Percentiles rank a stretch among this genome's conserved stretches.
Evolutionary conservation across 2,329 filamentous ascomycete genomes (phyloP).

Genomic region (Incumbomyces lentus): DNA sequence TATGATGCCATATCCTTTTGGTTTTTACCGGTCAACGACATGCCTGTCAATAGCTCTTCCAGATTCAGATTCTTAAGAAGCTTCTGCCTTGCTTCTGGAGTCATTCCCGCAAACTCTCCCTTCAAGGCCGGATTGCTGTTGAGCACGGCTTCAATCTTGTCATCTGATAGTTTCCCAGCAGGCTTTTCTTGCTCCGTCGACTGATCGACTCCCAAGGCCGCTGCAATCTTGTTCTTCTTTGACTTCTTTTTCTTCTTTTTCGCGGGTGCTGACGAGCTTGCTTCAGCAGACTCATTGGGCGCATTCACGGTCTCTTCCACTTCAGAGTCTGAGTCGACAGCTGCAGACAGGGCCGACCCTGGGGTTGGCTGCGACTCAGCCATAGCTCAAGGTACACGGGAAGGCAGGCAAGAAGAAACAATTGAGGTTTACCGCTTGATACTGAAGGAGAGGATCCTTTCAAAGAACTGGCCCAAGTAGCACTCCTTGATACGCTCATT

Average conservation of each 20-base stretch:
- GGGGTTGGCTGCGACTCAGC: conserved; percentile 1
- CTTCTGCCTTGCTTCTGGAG: conserved; percentile 48
- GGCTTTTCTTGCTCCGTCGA: conserved; percentile 12
- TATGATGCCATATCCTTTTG: conserved; percentile 93
- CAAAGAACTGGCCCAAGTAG: no score
- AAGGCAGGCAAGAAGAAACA: no score
- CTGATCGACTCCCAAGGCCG: conserved; percentile 14
- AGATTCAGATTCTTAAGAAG: conserved; percentile 41
- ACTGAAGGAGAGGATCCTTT: no score
- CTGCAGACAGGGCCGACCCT: conserved; percentile 2
- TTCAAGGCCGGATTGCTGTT: conserved; percentile 53
- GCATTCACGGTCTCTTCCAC: conserved; percentile 4
- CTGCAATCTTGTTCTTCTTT: conserved; percentile 18
- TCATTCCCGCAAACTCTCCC: conserved; percentile 61
- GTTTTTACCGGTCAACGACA: conserved; percentile 71
- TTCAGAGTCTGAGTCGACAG: conserved; percentile 18
- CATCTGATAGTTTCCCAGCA: conserved; percentile 12
- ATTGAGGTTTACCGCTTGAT: no score
- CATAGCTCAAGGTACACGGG: background rate
- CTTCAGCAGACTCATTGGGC: conserved; percentile 5
- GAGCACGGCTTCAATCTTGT: conserved; percentile 26
- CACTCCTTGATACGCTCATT: no score
- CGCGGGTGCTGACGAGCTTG: conserved; percentile 1
- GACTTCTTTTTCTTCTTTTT: conserved; percentile 22
- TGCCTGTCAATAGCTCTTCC: conserved; percentile 39